A percentile compares a stretch with the other conserved stretches of the same genome.
phyloP scores from a whole-genome alignment of 2,329 filamentous ascomycete genomes.

The Fusarium nygamai region DNA sequence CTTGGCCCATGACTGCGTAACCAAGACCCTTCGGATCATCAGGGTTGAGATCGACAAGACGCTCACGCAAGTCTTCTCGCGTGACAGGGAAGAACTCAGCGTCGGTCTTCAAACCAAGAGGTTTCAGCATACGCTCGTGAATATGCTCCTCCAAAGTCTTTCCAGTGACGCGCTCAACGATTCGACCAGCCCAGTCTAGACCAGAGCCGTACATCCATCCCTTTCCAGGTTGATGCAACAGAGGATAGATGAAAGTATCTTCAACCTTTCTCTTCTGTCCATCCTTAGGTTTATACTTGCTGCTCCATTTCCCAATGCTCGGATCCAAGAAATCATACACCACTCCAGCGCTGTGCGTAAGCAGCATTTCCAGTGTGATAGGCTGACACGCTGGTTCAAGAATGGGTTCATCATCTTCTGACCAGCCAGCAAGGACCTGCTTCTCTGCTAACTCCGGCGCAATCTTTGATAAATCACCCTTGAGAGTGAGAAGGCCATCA shows the following conservation, averaged over 20 bases:
- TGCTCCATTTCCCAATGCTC: conserved; percentile 48
- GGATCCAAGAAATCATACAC: conserved; percentile 57
- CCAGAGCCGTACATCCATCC: conserved; percentile 61
- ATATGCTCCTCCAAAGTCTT: conserved; percentile 55
- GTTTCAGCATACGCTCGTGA: conserved; percentile 54
- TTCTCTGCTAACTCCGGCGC: conserved; percentile 60
- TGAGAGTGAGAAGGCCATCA: conserved; percentile 57
- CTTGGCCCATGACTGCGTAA: conserved; percentile 48
- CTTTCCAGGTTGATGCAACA: conserved; percentile 61
- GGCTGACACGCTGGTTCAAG: conserved; percentile 46
- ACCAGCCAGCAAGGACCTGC: conserved; percentile 59
- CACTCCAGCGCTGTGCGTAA: conserved; percentile 62
- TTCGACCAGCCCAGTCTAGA: conserved; percentile 63
- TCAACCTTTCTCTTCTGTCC: conserved; percentile 49
- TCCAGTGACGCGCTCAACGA: conserved; percentile 60
- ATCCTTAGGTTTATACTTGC: conserved; percentile 41
- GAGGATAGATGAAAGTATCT: conserved; percentile 55
- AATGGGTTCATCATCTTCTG: conserved; percentile 52
- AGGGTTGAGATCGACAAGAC: conserved; percentile 52
- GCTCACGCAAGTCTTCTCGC: conserved; percentile 47
- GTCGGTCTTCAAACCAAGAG: conserved; percentile 52
- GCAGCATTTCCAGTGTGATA: conserved; percentile 62
- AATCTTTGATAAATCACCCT: conserved; percentile 55
- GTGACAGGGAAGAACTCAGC: conserved; percentile 53
- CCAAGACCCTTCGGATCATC: conserved; percentile 50